These are phyloP conservation scores for Paramecium tetraurelia DNA, from an alignment of 73 alveolate species.

Conservation along the genomic window DNA sequence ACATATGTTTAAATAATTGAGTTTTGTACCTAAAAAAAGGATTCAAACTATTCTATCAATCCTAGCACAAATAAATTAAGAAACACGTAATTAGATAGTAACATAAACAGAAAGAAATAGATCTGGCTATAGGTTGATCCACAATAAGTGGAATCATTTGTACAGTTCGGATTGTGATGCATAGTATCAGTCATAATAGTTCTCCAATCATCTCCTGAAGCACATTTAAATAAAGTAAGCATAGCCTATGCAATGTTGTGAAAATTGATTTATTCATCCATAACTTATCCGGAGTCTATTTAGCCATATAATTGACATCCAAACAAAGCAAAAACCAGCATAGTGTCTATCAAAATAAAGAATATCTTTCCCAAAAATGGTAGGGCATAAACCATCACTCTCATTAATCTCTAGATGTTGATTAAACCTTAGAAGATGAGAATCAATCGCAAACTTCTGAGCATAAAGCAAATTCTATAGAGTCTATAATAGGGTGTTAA, in stretches of 20 bases:
- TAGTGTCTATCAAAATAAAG: neutral
- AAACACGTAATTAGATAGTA: slow-evolving; percentile 3
- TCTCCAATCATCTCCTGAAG: slow-evolving; percentile 38
- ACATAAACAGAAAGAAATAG: neutral
- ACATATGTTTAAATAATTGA: neutral
- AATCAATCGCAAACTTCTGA: slow-evolving; percentile 17
- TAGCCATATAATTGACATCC: slow-evolving; percentile 31
- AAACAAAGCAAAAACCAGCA: neutral
- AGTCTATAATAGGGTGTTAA: neutral
- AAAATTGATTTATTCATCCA: slow-evolving; percentile 30
- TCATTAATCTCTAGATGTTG: neutral
- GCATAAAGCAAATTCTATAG: neutral
- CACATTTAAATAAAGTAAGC: slow-evolving; percentile 33
- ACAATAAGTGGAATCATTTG: neutral
- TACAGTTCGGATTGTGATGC: slow-evolving; percentile 27
- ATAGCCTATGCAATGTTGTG: neutral
- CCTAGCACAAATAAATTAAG: slow-evolving; percentile 31
- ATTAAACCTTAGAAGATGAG: neutral
- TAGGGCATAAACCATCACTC: slow-evolving; percentile 23
- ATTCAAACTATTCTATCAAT: slow-evolving; percentile 40
- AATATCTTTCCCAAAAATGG: slow-evolving; percentile 13
- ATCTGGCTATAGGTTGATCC: neutral
- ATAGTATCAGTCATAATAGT: slow-evolving; percentile 33
- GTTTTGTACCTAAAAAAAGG: neutral
- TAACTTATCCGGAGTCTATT: neutral